Percentiles rank a stretch among this genome's conserved stretches.
Conservation (phyloP, 139 green algal genomes). For the Picochlorum costavermella region DNA sequence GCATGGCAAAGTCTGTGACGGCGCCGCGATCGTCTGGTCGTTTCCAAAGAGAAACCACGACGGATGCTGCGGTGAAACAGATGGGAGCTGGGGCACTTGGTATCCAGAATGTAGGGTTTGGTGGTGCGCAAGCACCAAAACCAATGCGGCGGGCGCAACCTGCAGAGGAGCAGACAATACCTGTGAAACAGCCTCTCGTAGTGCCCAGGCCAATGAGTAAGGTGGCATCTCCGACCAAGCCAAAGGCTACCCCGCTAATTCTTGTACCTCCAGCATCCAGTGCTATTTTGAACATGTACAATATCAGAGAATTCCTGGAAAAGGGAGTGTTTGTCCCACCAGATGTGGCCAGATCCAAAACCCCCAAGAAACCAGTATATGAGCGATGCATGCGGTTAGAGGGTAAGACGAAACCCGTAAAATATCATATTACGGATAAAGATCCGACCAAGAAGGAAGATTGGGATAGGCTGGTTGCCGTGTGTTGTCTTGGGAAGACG, state of each 20-base stretch:
- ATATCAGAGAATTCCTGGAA: slow-evolving; percentile 43
- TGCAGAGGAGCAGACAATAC: background rate
- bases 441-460: slow-evolving; percentile 24
- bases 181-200: slow-evolving; percentile 1
- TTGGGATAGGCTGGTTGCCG: slow-evolving; percentile 56
- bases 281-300: slow-evolving; percentile 59
- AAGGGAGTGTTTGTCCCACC: slow-evolving; percentile 30
- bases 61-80: slow-evolving; percentile 24
- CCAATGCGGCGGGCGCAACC: background rate
- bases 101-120: slow-evolving; percentile 20
- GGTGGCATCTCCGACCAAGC: background rate
- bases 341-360: slow-evolving; percentile 17
- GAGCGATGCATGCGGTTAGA: background rate
- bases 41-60: slow-evolving; percentile 30
- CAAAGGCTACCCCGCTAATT: slow-evolving; percentile 40
- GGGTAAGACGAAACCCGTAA: slow-evolving; percentile 5
- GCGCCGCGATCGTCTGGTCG: slow-evolving; percentile 18
- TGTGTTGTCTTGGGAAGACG: slow-evolving; percentile 53
- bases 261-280: slow-evolving; percentile 47
- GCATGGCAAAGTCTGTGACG: background rate
- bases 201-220: background rate
- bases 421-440: slow-evolving; percentile 45
- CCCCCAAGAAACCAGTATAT: slow-evolving; percentile 2
- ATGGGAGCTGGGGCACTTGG: slow-evolving; percentile 29
- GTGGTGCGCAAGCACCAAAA: background rate